Conservation (phyloP, 495 filamentous ascomycete genomes). For the Chaetomium fimeti region DNA sequence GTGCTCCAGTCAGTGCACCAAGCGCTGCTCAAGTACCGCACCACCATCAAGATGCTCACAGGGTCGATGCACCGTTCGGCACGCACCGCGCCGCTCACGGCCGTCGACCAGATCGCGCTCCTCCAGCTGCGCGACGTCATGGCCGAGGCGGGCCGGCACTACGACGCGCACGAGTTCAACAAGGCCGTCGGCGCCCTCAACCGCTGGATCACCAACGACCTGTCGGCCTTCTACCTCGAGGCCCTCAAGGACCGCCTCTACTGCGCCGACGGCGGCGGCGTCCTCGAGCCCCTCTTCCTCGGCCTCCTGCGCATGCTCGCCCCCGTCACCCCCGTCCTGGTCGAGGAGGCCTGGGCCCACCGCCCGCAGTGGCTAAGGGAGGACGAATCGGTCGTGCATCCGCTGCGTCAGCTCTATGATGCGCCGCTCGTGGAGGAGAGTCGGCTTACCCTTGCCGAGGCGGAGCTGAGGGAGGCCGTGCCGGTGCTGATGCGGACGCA, state of each 20-base stretch:
- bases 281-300: slow-evolving; percentile 66
- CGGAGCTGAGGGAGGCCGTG: slow-evolving; percentile 48
- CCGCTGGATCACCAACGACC: slow-evolving; percentile 72
- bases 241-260: slow-evolving; percentile 87
- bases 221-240: slow-evolving; percentile 94
- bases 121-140: slow-evolving; percentile 65
- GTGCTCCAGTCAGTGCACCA: slow-evolving; percentile 72
- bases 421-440: slow-evolving; percentile 39
- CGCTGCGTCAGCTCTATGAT: slow-evolving; percentile 44
- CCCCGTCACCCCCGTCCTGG: slow-evolving; percentile 78
- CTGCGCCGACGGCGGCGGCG: slow-evolving; percentile 65
- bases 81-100: slow-evolving; percentile 44
- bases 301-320: slow-evolving; percentile 72
- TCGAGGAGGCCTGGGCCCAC: slow-evolving; percentile 85
- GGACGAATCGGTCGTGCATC: slow-evolving; percentile 42
- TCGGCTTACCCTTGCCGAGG: slow-evolving; percentile 35
- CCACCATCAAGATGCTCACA: slow-evolving; percentile 82
- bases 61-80: slow-evolving; percentile 70
- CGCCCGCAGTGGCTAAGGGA: slow-evolving; percentile 62
- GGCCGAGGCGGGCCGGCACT: slow-evolving; percentile 58
- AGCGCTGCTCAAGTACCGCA: slow-evolving; percentile 77
- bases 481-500: slow-evolving; percentile 57
- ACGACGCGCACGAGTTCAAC: slow-evolving; percentile 75
- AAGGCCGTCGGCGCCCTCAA: slow-evolving; percentile 71
- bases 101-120: slow-evolving; percentile 73